Base-by-base conservation (phyloP, 805 yeast genomes). In the Saturnispora saitoi region DNA sequence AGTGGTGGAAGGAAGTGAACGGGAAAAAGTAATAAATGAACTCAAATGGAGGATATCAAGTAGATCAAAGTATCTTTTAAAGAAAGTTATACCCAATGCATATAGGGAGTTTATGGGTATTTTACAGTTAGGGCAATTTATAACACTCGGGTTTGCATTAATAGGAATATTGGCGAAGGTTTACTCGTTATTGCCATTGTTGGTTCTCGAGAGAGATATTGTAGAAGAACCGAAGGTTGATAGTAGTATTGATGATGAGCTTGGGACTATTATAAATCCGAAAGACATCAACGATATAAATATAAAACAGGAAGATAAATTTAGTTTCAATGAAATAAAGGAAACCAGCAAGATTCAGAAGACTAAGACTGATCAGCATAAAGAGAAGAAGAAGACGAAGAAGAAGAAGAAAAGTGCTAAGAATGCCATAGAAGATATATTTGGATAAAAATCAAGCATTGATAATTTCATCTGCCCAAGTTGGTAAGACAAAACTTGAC, bases 401-500 rank as follows among this genome's bases (percentile, higher is more conserved):
- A 72, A 71, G 59, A 72, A 72, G 50, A 73, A 71, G 60, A 77
- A 72, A 24, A 24, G 3, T 59, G 63, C 65, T 46, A 75, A 67
- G 51, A 72, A 73, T 42, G 82, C 80, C 10, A 86, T 86, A 48
- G 93, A 85, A 63, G 86, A 79, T 56, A 86, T 86, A 14, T 86
- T 86, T 65, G 88, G 87, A 1, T 78, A 58, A 20, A n/a, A 20
- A n/a, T 24, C 22, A 42, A n/a, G 51, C 54, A 48, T 60, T 56
- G 31, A 64, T 51, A 17, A 58, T 50, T 11, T 51, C 47, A 28
- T 61, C 56, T 3, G 93, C 95, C 88, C 91, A 86, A 37, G 78
- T 79, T 26, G 96, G 96, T 48, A 87, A 68, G 28, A 86, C 77
- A 62, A 86, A 87, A 41, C 91, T 75, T 3, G 90, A 80, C 50